phyloP scores from a whole-genome alignment of 306 rosid species.

The Sicyos baderoa region DNA sequence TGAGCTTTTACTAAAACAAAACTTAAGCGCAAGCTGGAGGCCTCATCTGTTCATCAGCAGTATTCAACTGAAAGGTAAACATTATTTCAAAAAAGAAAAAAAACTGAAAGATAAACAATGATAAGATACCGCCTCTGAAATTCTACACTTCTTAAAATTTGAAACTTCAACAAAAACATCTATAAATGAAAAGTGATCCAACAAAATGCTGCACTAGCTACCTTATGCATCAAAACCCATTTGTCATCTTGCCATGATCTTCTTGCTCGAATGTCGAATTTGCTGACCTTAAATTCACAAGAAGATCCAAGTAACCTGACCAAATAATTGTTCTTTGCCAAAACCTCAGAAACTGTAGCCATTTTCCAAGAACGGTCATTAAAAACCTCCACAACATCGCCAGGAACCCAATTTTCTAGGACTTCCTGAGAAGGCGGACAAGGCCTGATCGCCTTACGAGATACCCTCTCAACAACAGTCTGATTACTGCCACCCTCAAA shows the following conservation, averaged over 20 bases:
- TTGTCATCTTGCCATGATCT: conserved; percentile 71
- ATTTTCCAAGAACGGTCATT: conserved; percentile 71
- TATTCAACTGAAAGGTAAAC: neutral
- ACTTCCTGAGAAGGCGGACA: conserved; percentile 57
- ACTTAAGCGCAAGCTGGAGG: neutral
- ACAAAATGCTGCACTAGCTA: conserved; percentile 40
- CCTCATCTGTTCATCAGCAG: neutral
- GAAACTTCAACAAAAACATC: conserved; percentile 15
- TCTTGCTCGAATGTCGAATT: conserved; percentile 60
- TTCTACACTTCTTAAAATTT: neutral
- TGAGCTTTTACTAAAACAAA: neutral
- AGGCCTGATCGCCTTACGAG: conserved; percentile 63
- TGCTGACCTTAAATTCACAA: conserved; percentile 55
- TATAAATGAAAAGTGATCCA: conserved; percentile 5
- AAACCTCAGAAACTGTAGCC: conserved; percentile 71
- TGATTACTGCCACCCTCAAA: conserved; percentile 28
- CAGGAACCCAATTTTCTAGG: conserved; percentile 48
- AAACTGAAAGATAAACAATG: neutral
- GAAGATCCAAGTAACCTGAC: conserved; percentile 82
- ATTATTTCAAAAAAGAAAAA: too few relatives aligned
- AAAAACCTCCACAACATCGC: conserved; percentile 76
- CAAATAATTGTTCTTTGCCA: conserved; percentile 41
- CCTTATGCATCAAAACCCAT: conserved; percentile 85
- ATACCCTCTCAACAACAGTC: conserved; percentile 46
- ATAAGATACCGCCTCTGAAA: too few relatives aligned